Percentiles rank a stretch among this genome's conserved stretches.
Evolutionary conservation across 2,329 filamentous ascomycete genomes (phyloP).

Genomic region (Akanthomyces lecanii): DNA sequence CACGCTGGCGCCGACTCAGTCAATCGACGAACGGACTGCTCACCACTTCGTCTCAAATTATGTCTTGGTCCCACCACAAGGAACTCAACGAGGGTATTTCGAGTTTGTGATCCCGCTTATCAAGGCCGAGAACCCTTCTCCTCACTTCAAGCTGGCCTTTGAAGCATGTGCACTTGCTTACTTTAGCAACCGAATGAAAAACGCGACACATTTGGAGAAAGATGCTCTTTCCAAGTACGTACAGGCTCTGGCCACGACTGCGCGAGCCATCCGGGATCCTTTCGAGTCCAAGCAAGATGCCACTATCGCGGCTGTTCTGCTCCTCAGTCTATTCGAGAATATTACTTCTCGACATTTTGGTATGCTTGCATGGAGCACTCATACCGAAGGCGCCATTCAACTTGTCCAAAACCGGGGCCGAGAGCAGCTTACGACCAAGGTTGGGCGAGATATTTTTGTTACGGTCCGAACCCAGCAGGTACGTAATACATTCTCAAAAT

Average conservation of each 20-base stretch:
- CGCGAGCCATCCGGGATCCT: constrained; percentile 49
- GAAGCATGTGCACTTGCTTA: constrained; percentile 56
- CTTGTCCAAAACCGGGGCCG: constrained; percentile 55
- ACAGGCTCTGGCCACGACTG: constrained; percentile 49
- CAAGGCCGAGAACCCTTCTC: constrained; percentile 38
- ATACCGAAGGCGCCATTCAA: constrained; percentile 61
- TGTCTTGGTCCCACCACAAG: constrained; percentile 49
- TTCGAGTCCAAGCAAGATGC: constrained; percentile 48
- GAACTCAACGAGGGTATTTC: constrained; percentile 51
- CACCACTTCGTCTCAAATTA: constrained; percentile 61
- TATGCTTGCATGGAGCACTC: constrained; percentile 57
- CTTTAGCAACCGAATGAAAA: constrained; percentile 46
- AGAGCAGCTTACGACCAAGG: constrained; percentile 49
- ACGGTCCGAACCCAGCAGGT: constrained; percentile 60
- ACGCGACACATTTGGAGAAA: constrained; percentile 31
- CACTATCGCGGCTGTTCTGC: constrained; percentile 55
- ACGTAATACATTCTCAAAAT: constrained; percentile 20
- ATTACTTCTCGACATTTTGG: constrained; percentile 53
- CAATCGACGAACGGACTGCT: constrained; percentile 51
- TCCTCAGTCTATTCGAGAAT: constrained; percentile 58
- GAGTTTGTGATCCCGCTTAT: constrained; percentile 57
- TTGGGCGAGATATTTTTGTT: constrained; percentile 53
- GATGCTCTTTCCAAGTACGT: constrained; percentile 50
- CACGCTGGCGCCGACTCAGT: constrained; percentile 27
- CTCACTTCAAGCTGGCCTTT: constrained; percentile 54